phyloP scores from a whole-genome alignment of 495 filamentous ascomycete species.

The Penicillium flavigenum region DNA sequence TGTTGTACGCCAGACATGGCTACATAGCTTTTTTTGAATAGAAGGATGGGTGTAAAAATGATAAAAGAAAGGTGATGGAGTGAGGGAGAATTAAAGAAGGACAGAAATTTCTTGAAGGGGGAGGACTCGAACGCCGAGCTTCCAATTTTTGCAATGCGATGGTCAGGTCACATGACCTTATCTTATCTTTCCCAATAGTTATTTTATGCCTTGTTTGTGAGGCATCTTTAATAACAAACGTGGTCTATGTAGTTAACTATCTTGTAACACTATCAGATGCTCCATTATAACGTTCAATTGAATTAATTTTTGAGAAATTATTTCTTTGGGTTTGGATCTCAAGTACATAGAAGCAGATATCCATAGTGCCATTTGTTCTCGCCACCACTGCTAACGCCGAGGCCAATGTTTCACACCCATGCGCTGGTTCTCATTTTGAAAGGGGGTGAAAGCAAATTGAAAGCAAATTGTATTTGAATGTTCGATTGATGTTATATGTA shows the following conservation, averaged over 20 bases:
- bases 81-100: slow-evolving; percentile 14
- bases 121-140: slow-evolving; percentile 42
- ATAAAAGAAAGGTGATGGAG: background rate
- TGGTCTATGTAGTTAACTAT: background rate
- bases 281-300: background rate
- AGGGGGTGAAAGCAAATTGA: background rate
- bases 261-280: background rate
- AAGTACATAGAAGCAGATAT: background rate
- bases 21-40: slow-evolving; percentile 19
- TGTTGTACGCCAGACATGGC: slow-evolving; percentile 67
- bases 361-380: background rate
- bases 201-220: slow-evolving; percentile 6
- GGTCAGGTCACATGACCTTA: slow-evolving; percentile 2
- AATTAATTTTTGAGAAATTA: too few relatives aligned
- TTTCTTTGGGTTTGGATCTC: too few relatives aligned
- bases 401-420: background rate
- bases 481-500: background rate
- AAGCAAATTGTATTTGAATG: background rate
- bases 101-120: slow-evolving; percentile 27
- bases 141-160: slow-evolving; percentile 1
- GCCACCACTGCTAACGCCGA: background rate
- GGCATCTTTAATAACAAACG: background rate
- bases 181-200: background rate
- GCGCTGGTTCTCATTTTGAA: background rate
- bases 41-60: background rate